Percentiles rank a stretch among this genome's conserved stretches.
Conservation (phyloP, 2,329 filamentous ascomycete species). For the Massarina eburnea region DNA sequence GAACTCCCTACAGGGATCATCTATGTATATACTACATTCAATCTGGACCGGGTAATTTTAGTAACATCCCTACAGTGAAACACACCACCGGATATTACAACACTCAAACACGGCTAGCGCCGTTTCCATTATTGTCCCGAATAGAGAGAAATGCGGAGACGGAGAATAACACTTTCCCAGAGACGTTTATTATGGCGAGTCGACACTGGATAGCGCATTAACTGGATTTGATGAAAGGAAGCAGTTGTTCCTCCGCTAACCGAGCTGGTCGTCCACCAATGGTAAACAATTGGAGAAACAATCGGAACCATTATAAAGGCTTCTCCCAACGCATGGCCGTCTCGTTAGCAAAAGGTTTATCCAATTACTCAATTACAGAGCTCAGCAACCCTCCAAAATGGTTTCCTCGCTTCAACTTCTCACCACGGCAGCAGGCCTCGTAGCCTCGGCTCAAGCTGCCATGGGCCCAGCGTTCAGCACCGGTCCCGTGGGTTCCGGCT, state of each 20-base stretch:
- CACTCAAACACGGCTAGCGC: not conserved
- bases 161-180: not conserved
- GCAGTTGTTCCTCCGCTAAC: not conserved
- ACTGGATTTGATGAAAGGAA: not conserved
- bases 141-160: not conserved
- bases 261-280: not conserved
- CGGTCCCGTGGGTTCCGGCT: slow-evolving; percentile 44
- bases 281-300: not conserved
- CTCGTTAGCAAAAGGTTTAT: too few relatives aligned
- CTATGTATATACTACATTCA: too few relatives aligned
- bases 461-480: slow-evolving; percentile 37
- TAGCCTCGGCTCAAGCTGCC: slow-evolving; percentile 17
- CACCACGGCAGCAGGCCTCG: slow-evolving; percentile 11
- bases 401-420: slow-evolving; percentile 16
- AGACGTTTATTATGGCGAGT: not conserved
- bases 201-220: not conserved
- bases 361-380: too few relatives aligned
- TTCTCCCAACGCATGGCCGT: too few relatives aligned
- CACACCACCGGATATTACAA: not conserved
- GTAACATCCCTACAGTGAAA: not conserved
- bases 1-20: too few relatives aligned
- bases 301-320: not conserved
- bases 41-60: too few relatives aligned
- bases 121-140: not conserved
- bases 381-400: slow-evolving; percentile 7